A percentile compares a stretch with the other conserved stretches of the same genome.
phyloP scores from a whole-genome alignment of 208 protist species.

The Tritrichomonas musculus region DNA sequence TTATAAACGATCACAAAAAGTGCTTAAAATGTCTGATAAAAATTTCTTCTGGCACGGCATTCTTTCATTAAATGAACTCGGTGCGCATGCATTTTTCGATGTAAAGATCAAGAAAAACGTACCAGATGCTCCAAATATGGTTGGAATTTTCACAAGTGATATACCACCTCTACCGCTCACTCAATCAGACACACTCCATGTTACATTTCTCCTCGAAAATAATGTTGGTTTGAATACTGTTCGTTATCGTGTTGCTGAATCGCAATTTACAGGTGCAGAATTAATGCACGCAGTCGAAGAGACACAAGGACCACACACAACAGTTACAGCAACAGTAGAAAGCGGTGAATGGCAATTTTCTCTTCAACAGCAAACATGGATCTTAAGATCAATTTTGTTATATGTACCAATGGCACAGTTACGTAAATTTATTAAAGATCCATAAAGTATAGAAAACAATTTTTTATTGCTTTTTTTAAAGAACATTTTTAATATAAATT shows the following conservation, averaged over 20 bases:
- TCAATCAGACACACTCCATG: not conserved
- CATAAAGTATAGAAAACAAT: not conserved
- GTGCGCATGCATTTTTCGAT: constrained; percentile 27
- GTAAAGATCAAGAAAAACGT: constrained; percentile 36
- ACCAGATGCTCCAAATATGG: constrained; percentile 27
- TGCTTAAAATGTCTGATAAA: not conserved
- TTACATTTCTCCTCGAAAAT: constrained; percentile 6
- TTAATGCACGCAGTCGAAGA: not conserved
- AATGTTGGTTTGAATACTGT: constrained; percentile 27
- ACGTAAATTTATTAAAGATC: constrained; percentile 4
- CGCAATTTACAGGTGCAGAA: not conserved
- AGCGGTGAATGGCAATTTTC: constrained; percentile 32
- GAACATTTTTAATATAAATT: too few relatives aligned
- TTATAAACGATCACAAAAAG: too few relatives aligned
- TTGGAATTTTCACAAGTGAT: constrained; percentile 25
- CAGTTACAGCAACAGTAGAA: not conserved
- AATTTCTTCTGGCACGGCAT: constrained; percentile 31
- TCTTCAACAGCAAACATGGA: constrained; percentile 2
- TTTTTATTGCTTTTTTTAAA: too few relatives aligned
- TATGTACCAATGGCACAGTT: constrained; percentile 33
- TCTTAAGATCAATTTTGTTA: not conserved
- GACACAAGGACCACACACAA: not conserved
- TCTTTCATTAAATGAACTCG: not conserved
- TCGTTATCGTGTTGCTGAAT: constrained; percentile 19
- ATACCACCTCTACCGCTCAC: not conserved